A percentile compares a stretch with the other conserved stretches of the same genome.
phyloP scores from a whole-genome alignment of 805 yeast genomes.

The Saccharomycopsis guyanensis region DNA sequence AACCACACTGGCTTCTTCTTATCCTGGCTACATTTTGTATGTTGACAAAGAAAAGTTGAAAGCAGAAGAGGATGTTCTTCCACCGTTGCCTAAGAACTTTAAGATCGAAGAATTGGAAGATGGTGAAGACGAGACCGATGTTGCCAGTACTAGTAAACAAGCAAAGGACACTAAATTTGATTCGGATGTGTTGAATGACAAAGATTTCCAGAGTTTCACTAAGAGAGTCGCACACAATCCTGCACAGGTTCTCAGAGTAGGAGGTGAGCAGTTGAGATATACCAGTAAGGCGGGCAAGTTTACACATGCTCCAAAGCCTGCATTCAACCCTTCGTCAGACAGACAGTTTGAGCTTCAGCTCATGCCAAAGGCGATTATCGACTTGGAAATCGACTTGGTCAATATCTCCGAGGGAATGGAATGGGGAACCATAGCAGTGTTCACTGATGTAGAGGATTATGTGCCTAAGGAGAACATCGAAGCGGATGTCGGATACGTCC shows the following conservation, averaged over 20 bases:
- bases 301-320: conserved; percentile 33
- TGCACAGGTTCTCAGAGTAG: conserved; percentile 71
- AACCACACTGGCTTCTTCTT: conserved; percentile 28
- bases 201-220: conserved; percentile 71
- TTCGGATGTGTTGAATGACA: conserved; percentile 59
- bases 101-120: conserved; percentile 47
- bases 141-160: neutral
- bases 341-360: conserved; percentile 80
- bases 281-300: conserved; percentile 43
- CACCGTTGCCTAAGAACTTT: conserved; percentile 41
- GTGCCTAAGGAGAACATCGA: conserved; percentile 37
- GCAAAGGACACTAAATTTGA: conserved; percentile 34
- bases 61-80: conserved; percentile 37
- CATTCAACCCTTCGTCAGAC: conserved; percentile 45
- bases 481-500: conserved; percentile 67
- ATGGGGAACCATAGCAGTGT: conserved; percentile 91
- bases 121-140: conserved; percentile 26
- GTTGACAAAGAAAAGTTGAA: conserved; percentile 66
- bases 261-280: conserved; percentile 72
- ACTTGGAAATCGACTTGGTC: conserved; percentile 51
- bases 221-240: conserved; percentile 76
- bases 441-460: conserved; percentile 63
- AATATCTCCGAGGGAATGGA: conserved; percentile 74
- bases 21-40: conserved; percentile 60
- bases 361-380: conserved; percentile 89